These are phyloP conservation scores for Claviceps maximensis DNA, from an alignment of 2,329 filamentous ascomycete genomes.

Conservation along the genomic window DNA sequence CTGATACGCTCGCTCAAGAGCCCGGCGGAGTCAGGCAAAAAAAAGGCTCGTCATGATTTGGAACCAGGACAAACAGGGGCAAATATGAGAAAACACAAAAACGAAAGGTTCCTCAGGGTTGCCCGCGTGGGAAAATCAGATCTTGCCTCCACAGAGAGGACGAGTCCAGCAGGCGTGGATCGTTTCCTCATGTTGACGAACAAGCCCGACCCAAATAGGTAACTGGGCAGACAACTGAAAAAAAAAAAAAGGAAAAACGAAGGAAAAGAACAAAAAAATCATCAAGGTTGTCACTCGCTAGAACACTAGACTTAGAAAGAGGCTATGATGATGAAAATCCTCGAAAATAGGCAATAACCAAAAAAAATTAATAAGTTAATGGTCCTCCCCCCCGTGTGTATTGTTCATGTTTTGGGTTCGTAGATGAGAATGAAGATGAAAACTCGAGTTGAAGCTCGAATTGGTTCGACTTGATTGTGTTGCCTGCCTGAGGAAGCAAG, in stretches of 20 bases:
- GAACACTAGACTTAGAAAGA: conserved; percentile 18
- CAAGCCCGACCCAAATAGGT: conserved; percentile 5
- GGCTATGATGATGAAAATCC: conserved; percentile 11
- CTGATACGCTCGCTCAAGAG: conserved; percentile 20
- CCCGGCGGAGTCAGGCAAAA: conserved; percentile 12
- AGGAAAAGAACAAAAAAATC: conserved; percentile 5
- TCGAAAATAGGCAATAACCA: conserved; percentile 8
- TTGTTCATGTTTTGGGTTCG: too few relatives aligned
- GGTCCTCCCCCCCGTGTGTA: too few relatives aligned
- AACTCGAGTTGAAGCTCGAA: too few relatives aligned
- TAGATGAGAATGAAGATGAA: too few relatives aligned
- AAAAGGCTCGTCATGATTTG: conserved; percentile 7
- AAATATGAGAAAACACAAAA: background rate
- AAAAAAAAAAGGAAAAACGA: too few relatives aligned
- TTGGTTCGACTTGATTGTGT: too few relatives aligned
- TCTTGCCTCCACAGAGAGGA: background rate
- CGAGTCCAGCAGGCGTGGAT: background rate
- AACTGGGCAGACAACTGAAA: too few relatives aligned
- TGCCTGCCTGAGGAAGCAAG: too few relatives aligned
- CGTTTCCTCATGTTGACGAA: conserved; percentile 6
- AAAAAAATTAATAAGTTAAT: background rate
- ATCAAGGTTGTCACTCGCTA: conserved; percentile 29
- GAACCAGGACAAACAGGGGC: background rate
- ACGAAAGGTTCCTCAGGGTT: background rate
- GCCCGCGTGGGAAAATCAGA: conserved; percentile 1